Base-by-base conservation (phyloP, 331 rosid genomes). In the Quercus tomentella region DNA sequence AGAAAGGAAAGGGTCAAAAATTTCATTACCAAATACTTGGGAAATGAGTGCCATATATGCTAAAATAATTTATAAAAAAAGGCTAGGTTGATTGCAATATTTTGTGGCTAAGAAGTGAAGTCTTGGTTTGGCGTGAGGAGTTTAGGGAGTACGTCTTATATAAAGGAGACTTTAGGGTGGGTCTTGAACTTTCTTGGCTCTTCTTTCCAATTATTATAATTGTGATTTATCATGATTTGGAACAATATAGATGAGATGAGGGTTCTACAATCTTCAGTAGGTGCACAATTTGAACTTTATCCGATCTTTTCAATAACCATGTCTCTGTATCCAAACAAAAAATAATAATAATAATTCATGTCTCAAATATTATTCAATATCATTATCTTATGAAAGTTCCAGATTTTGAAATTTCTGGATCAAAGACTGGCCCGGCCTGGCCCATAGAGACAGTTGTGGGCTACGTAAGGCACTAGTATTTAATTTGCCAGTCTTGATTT, bases 1-100 rank as follows among this genome's bases (percentile, higher is more conserved):
- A 7, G 91, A 85, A 3, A 89, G 82, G 60, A 89, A 89, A 0
- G 93, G 93, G 71, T 89, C 88, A 1, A 62, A 84, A 73, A 74
- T 80, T 58, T 78, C 91, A 16, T 82, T 80, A 4, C 89, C 87
- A 0, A 85, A 37, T 0, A 87, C 23, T 75, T 75, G 77, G 56
- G 90, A 82, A 80, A 81, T 75, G 18, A 87, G 82, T 35, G 91
- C 82, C 88, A 85, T 87, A 43, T 45, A 77, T 41, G 49, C 49
- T 41, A 41, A 41, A 41, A 41, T 41, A 9, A 2, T 81, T 81
- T 61, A 1, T 0, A 31, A 35, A 16, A 20, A 18, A 9, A 12
- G 30, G 45, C 22, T 72, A 17, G 55, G 18, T 49, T 49, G 55
- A 49, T 49, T 49, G 55, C 17, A 49, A 49, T 8, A 54, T 69